Conservation (phyloP, 176 grass and related monocot species). For the Pontederia crassipes region DNA sequence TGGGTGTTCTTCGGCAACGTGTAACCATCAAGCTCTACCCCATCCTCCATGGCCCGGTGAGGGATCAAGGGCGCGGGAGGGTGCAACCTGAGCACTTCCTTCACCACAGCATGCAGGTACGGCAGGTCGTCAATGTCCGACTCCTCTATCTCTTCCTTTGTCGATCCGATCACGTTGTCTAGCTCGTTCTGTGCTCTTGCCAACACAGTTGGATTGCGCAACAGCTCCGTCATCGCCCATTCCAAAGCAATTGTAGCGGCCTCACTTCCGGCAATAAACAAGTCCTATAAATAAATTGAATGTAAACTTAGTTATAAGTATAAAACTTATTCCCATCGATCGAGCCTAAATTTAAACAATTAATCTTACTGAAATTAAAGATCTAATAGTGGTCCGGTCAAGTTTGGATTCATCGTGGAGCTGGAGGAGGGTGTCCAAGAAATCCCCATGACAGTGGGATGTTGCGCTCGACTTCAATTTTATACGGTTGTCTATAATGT, state of each 20-base stretch:
- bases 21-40: background rate
- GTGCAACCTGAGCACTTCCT: constrained; percentile 2
- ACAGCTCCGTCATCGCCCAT: constrained; percentile 60
- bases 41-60: background rate
- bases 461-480: background rate
- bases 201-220: constrained; percentile 39
- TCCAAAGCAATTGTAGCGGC: constrained; percentile 42
- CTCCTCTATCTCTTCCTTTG: background rate
- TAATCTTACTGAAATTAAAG: constrained; percentile 19
- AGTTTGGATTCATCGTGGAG: constrained; percentile 20
- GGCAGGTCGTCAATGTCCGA: background rate
- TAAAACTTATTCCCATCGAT: background rate
- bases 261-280: constrained; percentile 35
- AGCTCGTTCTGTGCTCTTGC: constrained; percentile 44
- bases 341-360: background rate
- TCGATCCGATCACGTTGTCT: constrained; percentile 8
- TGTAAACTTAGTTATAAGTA: background rate
- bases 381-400: background rate
- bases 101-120: constrained; percentile 2
- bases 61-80: constrained; percentile 1
- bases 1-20: background rate
- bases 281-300: constrained; percentile 1
- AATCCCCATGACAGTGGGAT: constrained; percentile 6
- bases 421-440: constrained; percentile 31
- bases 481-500: constrained; percentile 5